These are phyloP conservation scores for Penicillium decumbens DNA, from an alignment of 2,329 filamentous ascomycete species.

Conservation along the genomic window DNA sequence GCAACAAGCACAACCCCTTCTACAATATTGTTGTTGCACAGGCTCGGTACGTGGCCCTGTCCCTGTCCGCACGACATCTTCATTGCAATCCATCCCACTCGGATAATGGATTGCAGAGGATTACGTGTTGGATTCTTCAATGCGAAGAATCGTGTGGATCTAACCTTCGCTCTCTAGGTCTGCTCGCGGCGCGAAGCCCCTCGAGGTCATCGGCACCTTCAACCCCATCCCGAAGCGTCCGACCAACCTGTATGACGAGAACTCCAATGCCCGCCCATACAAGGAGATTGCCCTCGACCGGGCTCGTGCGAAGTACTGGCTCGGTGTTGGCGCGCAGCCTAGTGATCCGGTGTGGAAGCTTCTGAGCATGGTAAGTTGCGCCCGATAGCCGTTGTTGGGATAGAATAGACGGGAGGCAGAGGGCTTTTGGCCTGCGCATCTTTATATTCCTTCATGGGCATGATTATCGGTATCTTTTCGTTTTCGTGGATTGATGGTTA, in stretches of 20 bases:
- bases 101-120: neutral
- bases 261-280: slow-evolving; percentile 60
- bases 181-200: slow-evolving; percentile 77
- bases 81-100: neutral
- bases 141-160: neutral
- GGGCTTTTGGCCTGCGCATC: neutral
- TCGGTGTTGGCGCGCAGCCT: slow-evolving; percentile 93
- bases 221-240: slow-evolving; percentile 56
- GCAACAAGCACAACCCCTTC: slow-evolving; percentile 78
- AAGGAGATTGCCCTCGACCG: slow-evolving; percentile 90
- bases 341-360: slow-evolving; percentile 84
- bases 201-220: slow-evolving; percentile 80
- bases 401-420: neutral
- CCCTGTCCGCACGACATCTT: neutral
- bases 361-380: slow-evolving; percentile 65
- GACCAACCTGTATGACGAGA: slow-evolving; percentile 46
- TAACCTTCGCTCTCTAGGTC: slow-evolving; percentile 52
- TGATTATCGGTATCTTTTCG: neutral
- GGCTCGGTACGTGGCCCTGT: slow-evolving; percentile 63
- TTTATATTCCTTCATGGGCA: neutral
- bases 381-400: neutral
- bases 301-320: slow-evolving; percentile 83
- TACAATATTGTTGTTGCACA: slow-evolving; percentile 98
- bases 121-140: neutral
- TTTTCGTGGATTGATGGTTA: neutral